Conservation (phyloP, 176 grass and related monocot species). For the Avena insularis region DNA sequence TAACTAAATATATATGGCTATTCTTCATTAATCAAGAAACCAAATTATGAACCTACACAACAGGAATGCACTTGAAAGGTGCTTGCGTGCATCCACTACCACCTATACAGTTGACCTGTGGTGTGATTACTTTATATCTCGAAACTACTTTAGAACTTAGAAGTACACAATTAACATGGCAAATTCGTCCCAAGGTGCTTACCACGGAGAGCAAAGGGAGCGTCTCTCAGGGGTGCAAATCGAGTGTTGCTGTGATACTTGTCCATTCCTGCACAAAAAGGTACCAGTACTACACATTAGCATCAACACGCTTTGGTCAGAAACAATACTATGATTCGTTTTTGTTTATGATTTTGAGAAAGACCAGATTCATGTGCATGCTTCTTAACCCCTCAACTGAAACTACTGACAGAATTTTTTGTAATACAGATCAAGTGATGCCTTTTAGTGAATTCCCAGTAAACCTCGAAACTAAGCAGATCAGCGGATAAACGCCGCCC, state of each 20-base stretch:
- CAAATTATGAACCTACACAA: neutral
- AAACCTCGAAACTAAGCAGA: neutral
- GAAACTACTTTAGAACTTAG: neutral
- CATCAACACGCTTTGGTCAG: neutral
- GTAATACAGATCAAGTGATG: neutral
- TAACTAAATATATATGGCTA: neutral
- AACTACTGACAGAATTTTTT: neutral
- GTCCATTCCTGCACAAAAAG: constrained; percentile 48
- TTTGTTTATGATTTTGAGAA: neutral
- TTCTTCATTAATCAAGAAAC: neutral
- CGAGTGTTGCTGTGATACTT: constrained; percentile 31
- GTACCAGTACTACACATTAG: constrained; percentile 15
- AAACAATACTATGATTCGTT: neutral
- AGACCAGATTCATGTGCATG: neutral
- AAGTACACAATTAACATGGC: neutral
- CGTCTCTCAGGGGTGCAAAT: constrained; percentile 12
- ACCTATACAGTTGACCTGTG: neutral
- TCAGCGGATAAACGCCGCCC: neutral
- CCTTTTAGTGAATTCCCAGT: neutral
- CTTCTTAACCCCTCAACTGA: neutral
- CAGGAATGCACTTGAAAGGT: constrained; percentile 20
- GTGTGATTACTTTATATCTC: constrained; percentile 4
- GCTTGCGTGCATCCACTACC: neutral
- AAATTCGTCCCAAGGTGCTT: neutral
- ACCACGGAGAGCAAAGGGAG: constrained; percentile 53